These are phyloP conservation scores for Botrytis porri DNA, from an alignment of 2,329 filamentous ascomycete genomes.

Conservation along the genomic window DNA sequence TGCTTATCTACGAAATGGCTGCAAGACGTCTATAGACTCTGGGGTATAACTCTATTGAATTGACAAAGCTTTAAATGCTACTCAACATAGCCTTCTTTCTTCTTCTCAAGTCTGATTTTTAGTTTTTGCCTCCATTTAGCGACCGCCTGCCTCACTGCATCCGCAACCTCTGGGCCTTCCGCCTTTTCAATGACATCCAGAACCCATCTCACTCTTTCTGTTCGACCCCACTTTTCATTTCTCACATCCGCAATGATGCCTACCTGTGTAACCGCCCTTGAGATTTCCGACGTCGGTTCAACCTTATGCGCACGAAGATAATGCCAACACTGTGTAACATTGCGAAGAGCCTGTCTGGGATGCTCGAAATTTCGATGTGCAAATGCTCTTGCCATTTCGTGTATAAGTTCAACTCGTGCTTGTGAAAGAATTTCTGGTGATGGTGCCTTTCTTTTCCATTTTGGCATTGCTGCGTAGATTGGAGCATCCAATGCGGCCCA, in stretches of 20 bases:
- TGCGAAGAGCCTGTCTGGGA: conserved; percentile 30
- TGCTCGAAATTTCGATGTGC: conserved; percentile 22
- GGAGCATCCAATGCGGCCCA: conserved; percentile 30
- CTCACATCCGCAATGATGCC: conserved; percentile 30
- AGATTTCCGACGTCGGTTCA: conserved; percentile 25
- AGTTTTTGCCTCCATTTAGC: conserved; percentile 23
- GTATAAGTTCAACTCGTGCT: conserved; percentile 26
- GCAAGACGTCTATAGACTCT: not conserved
- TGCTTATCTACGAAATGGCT: not conserved
- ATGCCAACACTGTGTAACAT: conserved; percentile 31
- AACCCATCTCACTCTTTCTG: conserved; percentile 29
- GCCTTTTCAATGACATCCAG: conserved; percentile 26
- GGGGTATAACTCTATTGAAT: not conserved
- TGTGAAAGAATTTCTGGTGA: conserved; percentile 21
- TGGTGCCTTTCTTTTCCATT: not conserved
- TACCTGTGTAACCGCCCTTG: conserved; percentile 28
- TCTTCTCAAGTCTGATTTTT: not conserved
- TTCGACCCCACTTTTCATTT: conserved; percentile 24
- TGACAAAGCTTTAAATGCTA: not conserved
- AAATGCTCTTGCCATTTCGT: conserved; percentile 34
- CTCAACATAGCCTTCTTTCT: not conserved
- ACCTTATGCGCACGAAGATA: conserved; percentile 30
- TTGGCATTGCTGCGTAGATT: conserved; percentile 14
- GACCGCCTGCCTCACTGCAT: conserved; percentile 26
- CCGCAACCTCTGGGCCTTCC: conserved; percentile 33